Evolutionary conservation across 306 rosid genomes (phyloP), one percentile per base, ranked within the genome.

Genomic region (Trifolium dubium): DNA sequence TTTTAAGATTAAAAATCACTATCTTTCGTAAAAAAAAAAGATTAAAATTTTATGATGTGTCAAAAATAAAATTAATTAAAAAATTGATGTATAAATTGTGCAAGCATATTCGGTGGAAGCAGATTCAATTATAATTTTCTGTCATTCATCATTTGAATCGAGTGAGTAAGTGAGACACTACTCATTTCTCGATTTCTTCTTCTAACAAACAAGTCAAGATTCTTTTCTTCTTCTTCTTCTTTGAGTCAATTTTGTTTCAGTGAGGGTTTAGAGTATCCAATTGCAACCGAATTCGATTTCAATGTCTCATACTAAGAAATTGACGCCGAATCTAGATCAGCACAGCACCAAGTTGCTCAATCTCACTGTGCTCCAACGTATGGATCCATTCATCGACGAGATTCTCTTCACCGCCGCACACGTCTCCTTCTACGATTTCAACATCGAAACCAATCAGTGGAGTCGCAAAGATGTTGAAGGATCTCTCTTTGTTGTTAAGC

Each of bases 401-500:
- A 93, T 93, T 86, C 83, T 93, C 63, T 91, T 91, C 86, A 93
- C 97, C 44, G 98, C 97, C 1, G 93, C 97, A 0, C 98, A 93
- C 46, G 98, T 93, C 13, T 85, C 97, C 30, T 88, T 89, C 83
- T 93, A 93, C 71, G 96, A 83, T 76, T 89, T 93, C 80, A 93
- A 91, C 74, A 82, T 93, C 86, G 92, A 91, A 19, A 86, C 78
- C 59, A 93, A 80, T 62, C 91, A 88, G 86, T 93, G 98, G 98
- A 91, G 98, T 86, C 98, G 98, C 59, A 93, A 91, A 86, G 94
- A 93, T 78, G 98, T 93, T 31, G 98, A 91, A 88, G 98, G 98
- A 80, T 91, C 98, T 83, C 98, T 93, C 66, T 93, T 93, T 58
- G 98, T 93, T 30, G 98, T 93, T 32, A 88, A 93, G 83, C 91